A percentile compares a stretch with the other conserved stretches of the same genome.
These are phyloP conservation scores for Penstemon barbatus DNA, from an alignment of 257 asterid genomes.

Conservation along the genomic window DNA sequence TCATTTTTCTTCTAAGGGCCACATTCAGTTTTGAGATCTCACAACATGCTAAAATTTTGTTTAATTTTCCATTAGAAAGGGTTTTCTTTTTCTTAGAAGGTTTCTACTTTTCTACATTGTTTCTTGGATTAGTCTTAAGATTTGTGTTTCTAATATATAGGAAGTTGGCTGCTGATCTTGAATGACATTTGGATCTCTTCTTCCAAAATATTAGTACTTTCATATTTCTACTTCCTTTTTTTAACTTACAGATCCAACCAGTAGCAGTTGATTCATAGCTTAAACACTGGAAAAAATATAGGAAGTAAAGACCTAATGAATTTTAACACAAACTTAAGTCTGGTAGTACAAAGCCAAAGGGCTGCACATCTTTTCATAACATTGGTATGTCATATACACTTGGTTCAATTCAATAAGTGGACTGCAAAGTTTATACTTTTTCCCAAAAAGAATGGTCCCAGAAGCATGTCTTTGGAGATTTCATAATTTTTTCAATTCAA, in stretches of 20 bases:
- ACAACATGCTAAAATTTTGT: neutral
- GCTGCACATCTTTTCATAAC: slow-evolving; percentile 44
- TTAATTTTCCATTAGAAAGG: neutral
- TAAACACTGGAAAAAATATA: neutral
- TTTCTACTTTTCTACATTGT: neutral
- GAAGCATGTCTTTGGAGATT: slow-evolving; percentile 27
- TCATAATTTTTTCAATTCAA: slow-evolving; percentile 12
- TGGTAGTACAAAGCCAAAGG: slow-evolving; percentile 24
- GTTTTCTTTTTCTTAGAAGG: neutral
- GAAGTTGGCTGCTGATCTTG: neutral
- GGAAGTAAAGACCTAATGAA: neutral
- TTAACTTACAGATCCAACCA: neutral
- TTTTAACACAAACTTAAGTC: slow-evolving; percentile 20
- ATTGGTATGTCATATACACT: slow-evolving; percentile 33
- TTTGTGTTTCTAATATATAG: neutral
- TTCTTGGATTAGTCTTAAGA: neutral
- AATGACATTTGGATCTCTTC: neutral
- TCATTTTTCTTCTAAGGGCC: no score
- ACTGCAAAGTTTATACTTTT: slow-evolving; percentile 33
- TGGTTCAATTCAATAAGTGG: slow-evolving; percentile 31
- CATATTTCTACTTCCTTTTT: neutral
- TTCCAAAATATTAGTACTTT: neutral
- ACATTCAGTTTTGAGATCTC: no score
- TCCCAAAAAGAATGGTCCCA: slow-evolving; percentile 30
- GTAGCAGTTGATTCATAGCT: neutral